Base-by-base conservation (phyloP, 495 filamentous ascomycete genomes). In the Tuber magnatum region DNA sequence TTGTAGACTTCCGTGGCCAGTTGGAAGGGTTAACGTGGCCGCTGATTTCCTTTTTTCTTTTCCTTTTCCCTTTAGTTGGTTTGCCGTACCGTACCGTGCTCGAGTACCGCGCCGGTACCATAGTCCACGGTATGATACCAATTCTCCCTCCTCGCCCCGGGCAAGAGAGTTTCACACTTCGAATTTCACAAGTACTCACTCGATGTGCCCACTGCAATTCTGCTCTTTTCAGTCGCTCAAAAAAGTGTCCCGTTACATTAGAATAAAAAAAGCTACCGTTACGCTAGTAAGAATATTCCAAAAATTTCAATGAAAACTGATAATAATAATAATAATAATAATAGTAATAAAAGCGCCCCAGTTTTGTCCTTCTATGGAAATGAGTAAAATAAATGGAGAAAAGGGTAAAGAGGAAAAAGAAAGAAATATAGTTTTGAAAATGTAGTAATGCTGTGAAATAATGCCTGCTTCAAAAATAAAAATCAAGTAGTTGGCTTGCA, bases 281-380 rank as follows among this genome's bases (percentile, higher is more conserved):
- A 74, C 41, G 41, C 41, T 24, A 38, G 71, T 16, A 20, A 44
- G 40, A 74, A 46, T 39, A 20, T 65, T 65, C 56, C 56, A 20
- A 35, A 35, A 8, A 40, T 40, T 40, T 40, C 7, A 7, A 24
- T 8, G 22, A 5, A 51, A 20, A 40, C 39, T 40, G 7, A 40
- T 20, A 46, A 46, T 61, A 10, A n/a, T n/a, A 24, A 28, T 38
- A 16, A 61, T 56, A 12, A 56, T 1, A 9, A 6, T 0, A 48
- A 24, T 8, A 56, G 28, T 32, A 32, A 32, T 32, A 32, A 75
- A 48, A 72, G 72, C 77, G 76, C 77, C 77, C 77, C 77, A 79
- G 77, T 79, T 69, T 65, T 79, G 78, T 75, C 77, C 78, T 46
- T 79, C 77, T 79, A 79, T 79, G 70, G 71, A 68, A 65, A 78